Base-by-base conservation (phyloP, 1,284 basidiomycete genomes). In the Malassezia vespertilionis region DNA sequence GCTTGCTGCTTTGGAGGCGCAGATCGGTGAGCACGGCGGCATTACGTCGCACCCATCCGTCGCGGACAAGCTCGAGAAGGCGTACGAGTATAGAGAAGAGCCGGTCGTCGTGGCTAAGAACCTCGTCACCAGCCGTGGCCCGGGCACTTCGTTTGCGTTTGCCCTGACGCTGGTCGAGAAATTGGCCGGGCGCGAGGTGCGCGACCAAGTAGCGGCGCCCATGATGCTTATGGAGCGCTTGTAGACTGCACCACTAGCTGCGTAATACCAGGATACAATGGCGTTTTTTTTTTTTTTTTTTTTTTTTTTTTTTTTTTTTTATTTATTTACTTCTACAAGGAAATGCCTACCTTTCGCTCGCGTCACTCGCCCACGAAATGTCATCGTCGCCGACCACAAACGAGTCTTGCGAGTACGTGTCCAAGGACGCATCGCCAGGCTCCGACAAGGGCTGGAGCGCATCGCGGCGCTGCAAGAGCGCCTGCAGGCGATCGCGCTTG, bases 21-120 rank as follows among this genome's bases (percentile, higher is more conserved):
- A 75, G 2, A 76, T 89, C 11, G 77, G 57, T 0, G 49, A 78
- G 0, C 61, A 68, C 26, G 76, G 68, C 42, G 75, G 76, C 0
- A 61, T 89, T 37, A 89, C 86, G 2, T 85, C 82, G 10, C 86
- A 89, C 66, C 86, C 86, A 0, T 80, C 79, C 38, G 80, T 89
- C 39, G 81, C 80, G 63, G 66, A 71, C 4, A 69, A 80, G 17
- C 75, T 89, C 9, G 77, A 78, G 45, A 72, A 76, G 30, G 73
- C 75, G 6, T 89, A 83, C 57, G 77, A 80, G 0, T 89, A 89
- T 69, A 77, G 76, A 3, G 85, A 88, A 51, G 80, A 83, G 2
- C 65, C 82, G 2, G 85, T 89, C 8, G 84, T 86, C 24, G 74
- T 61, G 1, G 82, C 83, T 2, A 78, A 77, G 2, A 82, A 80